phyloP scores from a whole-genome alignment of 345 rosid genomes.

The Salix dunnii region DNA sequence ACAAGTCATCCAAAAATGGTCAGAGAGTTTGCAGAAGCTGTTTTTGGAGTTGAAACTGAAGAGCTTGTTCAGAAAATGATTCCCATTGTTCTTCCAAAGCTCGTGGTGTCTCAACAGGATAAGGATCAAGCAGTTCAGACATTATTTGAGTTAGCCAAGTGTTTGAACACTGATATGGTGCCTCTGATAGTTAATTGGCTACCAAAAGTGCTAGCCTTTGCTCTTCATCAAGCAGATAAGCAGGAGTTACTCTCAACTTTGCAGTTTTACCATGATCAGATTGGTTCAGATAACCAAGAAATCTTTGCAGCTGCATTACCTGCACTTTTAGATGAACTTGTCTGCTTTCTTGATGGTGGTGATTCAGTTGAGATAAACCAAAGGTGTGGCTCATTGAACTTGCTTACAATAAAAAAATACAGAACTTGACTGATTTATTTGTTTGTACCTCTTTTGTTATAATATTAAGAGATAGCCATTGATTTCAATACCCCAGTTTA shows the following conservation, averaged over 20 bases:
- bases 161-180: constrained; percentile 60
- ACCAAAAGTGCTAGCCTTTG: constrained; percentile 91
- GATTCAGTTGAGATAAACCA: constrained; percentile 63
- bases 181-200: constrained; percentile 81
- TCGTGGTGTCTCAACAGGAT: constrained; percentile 71
- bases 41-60: constrained; percentile 64
- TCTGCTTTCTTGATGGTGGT: constrained; percentile 77
- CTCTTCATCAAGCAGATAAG: constrained; percentile 69
- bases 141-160: constrained; percentile 66
- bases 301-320: constrained; percentile 92
- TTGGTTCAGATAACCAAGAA: constrained; percentile 83
- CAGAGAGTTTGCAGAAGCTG: constrained; percentile 90
- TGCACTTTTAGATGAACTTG: constrained; percentile 85
- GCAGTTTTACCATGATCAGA: constrained; percentile 74
- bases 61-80: constrained; percentile 72
- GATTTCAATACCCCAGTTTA: no score
- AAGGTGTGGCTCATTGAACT: constrained; percentile 43
- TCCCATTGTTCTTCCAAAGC: constrained; percentile 88
- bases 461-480: no score
- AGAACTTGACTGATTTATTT: no score
- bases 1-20: constrained; percentile 58
- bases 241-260: constrained; percentile 61
- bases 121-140: constrained; percentile 55
- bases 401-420: not conserved
- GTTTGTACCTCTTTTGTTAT: no score